phyloP scores from a whole-genome alignment of 495 filamentous ascomycete genomes.

The Neurospora sp. region DNA sequence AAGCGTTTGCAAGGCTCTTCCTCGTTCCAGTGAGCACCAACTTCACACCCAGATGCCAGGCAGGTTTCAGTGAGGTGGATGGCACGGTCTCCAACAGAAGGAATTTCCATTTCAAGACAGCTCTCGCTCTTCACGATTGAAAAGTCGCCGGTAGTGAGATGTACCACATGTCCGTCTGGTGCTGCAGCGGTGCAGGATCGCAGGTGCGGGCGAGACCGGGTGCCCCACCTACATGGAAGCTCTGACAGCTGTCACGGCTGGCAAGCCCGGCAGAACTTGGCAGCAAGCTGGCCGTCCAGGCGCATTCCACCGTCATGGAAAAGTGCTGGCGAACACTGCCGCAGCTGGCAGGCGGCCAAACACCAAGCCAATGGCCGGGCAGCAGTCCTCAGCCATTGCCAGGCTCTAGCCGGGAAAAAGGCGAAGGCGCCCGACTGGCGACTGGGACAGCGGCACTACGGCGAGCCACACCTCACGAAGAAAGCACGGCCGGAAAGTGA shows the following conservation, averaged over 20 bases:
- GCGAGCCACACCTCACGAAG: constrained; percentile 2
- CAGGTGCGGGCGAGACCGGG: not conserved
- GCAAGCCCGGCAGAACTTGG: not conserved
- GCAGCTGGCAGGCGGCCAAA: not conserved
- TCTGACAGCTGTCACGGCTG: not conserved
- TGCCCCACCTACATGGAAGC: not conserved
- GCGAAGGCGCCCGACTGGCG: not conserved
- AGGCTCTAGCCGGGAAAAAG: not conserved
- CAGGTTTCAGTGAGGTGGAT: not conserved
- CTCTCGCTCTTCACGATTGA: not conserved
- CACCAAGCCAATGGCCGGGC: not conserved
- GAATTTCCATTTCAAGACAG: not conserved
- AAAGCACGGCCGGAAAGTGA: constrained; percentile 1
- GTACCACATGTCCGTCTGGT: not conserved
- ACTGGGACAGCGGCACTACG: not conserved
- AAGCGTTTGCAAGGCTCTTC: not conserved
- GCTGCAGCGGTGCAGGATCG: not conserved
- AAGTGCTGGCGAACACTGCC: not conserved
- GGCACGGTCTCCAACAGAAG: not conserved
- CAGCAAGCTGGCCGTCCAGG: not conserved
- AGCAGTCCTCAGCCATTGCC: constrained; percentile 1
- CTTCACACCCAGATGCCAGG: not conserved
- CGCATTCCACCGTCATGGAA: not conserved
- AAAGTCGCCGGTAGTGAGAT: not conserved
- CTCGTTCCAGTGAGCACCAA: not conserved